These are phyloP conservation scores for Calonectria crousiana DNA, from an alignment of 2,329 filamentous ascomycete genomes.

Conservation along the genomic window DNA sequence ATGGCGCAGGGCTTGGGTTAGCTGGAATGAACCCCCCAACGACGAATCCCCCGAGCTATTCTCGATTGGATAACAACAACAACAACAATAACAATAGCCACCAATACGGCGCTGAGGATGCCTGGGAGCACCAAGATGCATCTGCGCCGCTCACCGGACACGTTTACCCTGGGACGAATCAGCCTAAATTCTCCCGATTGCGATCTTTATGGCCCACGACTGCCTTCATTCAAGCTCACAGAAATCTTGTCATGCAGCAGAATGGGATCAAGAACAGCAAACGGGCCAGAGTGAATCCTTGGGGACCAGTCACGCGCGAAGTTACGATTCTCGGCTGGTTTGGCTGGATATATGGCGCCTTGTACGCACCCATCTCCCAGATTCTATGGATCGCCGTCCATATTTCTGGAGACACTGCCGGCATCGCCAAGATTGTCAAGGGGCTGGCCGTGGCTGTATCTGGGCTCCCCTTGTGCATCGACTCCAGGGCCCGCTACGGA, in stretches of 20 bases:
- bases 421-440: slow-evolving; percentile 3
- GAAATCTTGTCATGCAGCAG: not conserved
- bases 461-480: not conserved
- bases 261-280: not conserved
- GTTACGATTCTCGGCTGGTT: not conserved
- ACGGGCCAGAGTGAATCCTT: not conserved
- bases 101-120: not conserved
- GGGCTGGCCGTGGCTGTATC: not conserved
- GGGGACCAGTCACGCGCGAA: not conserved
- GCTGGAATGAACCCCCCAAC: not conserved
- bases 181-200: not conserved
- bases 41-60: not conserved
- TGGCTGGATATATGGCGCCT: not conserved
- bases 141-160: not conserved
- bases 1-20: not conserved
- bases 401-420: not conserved
- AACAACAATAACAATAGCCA: too few relatives aligned
- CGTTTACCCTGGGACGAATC: not conserved
- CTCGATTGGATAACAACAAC: not conserved
- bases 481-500: not conserved
- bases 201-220: not conserved
- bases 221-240: not conserved
- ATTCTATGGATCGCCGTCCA: not conserved
- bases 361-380: not conserved
- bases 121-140: not conserved